Base-by-base conservation (phyloP, 2,329 filamentous ascomycete species). In the Aspergillus transmontanensis region DNA sequence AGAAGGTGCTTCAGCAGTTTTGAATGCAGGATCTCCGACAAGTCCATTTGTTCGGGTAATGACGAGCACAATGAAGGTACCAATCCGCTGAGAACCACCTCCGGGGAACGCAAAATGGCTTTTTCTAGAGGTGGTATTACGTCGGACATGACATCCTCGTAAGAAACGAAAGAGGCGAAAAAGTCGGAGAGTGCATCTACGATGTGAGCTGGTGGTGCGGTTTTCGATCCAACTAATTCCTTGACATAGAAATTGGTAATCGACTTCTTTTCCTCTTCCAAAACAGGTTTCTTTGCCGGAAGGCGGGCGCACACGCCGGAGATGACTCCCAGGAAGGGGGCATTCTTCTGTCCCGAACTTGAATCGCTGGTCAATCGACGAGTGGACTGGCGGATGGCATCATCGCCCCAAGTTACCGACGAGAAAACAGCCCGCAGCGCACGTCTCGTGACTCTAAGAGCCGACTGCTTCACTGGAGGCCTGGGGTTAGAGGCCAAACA, bases 41-140 rank as follows among this genome's bases (percentile, higher is more conserved):
- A 83, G 71, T 99, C 94, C 69, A 95, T 84, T 6, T 82, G 81
- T 32, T 81, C 74, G 1, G 93, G 88, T 7, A 99, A 81, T 32
- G 92, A 87, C 10, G 84, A 78, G 63, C 96, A 84, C 53, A 98
- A 83, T 14, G 90, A 87, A 6, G 89, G 86, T 57, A 98, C 81
- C 28, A 97, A 84, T 66, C 93, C 90, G 69, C 90, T 89, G 32
- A 98, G 82, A 16, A 97, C 88, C 50, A 97, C 89, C 78, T 99
- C 95, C 1, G 95, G 96, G 9, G 94, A 90, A 74, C 96, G 87
- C 53, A 99, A 81, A 60, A 99, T 84, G 6, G 91, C 89, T 79
- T 97, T 97, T 74, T 99, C 95, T 16, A 98, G 82, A 0, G 93
- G 83, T 10, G 94, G 92, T 28, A 96, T 83, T 36, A 98, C 74